Base-by-base conservation (phyloP, 352 stramenopile species). In the Globisporangium okanoganense region DNA sequence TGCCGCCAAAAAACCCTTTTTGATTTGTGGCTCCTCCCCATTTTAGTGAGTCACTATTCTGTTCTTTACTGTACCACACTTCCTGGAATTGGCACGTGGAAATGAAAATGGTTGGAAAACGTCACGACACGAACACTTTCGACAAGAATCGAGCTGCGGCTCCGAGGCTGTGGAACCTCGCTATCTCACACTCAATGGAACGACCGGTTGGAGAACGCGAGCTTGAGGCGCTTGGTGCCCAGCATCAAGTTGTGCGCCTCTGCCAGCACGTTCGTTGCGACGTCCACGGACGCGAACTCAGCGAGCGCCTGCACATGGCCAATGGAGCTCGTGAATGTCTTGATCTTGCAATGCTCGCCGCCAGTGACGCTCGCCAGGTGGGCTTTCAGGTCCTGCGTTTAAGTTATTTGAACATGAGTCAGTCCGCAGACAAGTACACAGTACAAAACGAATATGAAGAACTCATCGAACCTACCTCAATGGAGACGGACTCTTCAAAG, bases 181-280 rank as follows among this genome's bases (percentile, higher is more conserved):
- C n/a, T n/a, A n/a, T 51, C 22, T 33, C 10, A 12, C 4, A 16
- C 18, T 53, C 24, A 65, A 29, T 82, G 71, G n/a, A 82, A 66
- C 14, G 65, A 69, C 59, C 81, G 74, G 48, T 72, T 77, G 13
- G 78, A 88, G 61, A 88, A 88, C 20, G 78, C 78, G 56, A 88
- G 57, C 64, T 85, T 86, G 50, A 88, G 68, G 27, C 68, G 69
- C 45, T 70, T 73, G 38, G 55, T 16, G 10, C 63, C 59, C 3
- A 88, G 64, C 12, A 45, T 35, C 24, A 59, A 69, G 59, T 88
- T 88, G 64, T 88, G 78, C 31, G 72, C 74, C 53, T 71, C 62
- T 18, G 75, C 72, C 16, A 88, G 72, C 54, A 85, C 65, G 40
- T 79, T 86, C 10, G 76, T 88, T 14, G 78, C 76, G 1, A 66